Percentiles rank a stretch among this genome's conserved stretches.
phyloP scores from a whole-genome alignment of 176 grass and related monocot genomes.

The Triticum dicoccoides region DNA sequence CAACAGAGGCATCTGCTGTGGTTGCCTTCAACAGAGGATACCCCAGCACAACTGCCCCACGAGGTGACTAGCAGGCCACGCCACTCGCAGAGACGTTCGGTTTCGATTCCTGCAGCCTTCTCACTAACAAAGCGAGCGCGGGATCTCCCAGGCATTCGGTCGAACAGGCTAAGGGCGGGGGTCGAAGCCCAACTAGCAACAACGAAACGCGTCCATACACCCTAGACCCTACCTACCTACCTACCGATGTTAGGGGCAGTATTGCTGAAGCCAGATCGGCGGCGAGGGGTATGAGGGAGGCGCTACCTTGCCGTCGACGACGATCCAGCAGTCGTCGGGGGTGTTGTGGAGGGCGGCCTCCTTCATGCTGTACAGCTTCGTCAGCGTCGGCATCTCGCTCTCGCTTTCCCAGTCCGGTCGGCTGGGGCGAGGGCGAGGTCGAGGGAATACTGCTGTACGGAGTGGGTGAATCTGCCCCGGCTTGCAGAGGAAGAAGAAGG shows the following conservation, averaged over 20 bases:
- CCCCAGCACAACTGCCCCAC: not conserved
- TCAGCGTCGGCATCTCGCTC: slow-evolving; percentile 59
- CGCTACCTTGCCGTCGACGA: slow-evolving; percentile 79
- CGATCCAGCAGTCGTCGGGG: slow-evolving; percentile 75
- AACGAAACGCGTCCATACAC: not conserved
- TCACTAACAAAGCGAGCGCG: not conserved
- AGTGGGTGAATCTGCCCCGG: not conserved
- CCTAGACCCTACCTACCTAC: not conserved
- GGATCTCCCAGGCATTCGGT: slow-evolving; percentile 18
- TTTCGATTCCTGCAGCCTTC: not conserved
- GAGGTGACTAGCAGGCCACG: no score
- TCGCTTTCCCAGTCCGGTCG: slow-evolving; percentile 4
- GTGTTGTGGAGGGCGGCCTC: slow-evolving; percentile 68
- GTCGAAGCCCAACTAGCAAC: not conserved
- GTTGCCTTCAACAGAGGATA: not conserved
- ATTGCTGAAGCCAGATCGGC: not conserved
- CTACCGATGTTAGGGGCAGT: not conserved
- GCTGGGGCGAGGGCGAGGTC: not conserved
- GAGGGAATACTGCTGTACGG: not conserved
- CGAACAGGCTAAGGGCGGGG: not conserved
- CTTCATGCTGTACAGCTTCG: slow-evolving; percentile 77
- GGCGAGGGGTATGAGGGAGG: not conserved
- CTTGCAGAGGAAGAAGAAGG: slow-evolving; percentile 29
- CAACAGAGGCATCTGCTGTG: not conserved
- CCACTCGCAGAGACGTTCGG: no score